A percentile compares a stretch with the other conserved stretches of the same genome.
Evolutionary conservation across 1,284 basidiomycete genomes (phyloP).

Genomic region (Singerocomus rubriflavus): DNA sequence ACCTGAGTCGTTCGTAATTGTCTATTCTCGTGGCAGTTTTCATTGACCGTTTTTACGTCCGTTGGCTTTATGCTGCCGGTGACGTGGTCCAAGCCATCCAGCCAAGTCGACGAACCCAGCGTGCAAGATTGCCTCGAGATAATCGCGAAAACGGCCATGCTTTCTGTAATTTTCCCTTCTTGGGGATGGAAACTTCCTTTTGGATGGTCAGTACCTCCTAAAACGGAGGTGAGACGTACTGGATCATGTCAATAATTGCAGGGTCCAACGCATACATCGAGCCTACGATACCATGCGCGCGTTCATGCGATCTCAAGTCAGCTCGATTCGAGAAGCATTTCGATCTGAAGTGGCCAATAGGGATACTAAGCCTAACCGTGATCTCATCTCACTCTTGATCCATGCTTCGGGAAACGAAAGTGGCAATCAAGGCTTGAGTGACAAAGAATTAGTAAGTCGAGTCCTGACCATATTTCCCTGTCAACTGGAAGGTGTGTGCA

Average conservation of each 20-base stretch:
- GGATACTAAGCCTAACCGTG: constrained; percentile 21
- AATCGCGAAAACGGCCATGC: constrained; percentile 32
- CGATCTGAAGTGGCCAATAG: constrained; percentile 14
- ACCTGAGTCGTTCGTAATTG: background rate
- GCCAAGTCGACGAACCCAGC: constrained; percentile 39
- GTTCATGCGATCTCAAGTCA: constrained; percentile 43
- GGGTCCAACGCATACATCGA: constrained; percentile 22
- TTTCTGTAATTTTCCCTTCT: constrained; percentile 33
- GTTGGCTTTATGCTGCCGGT: constrained; percentile 52
- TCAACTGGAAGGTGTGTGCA: background rate
- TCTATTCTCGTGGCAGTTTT: constrained; percentile 32
- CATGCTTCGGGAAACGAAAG: constrained; percentile 44
- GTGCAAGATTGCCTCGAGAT: constrained; percentile 43
- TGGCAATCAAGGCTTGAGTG: constrained; percentile 42
- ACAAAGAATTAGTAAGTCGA: constrained; percentile 44
- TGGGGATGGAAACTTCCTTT: constrained; percentile 1
- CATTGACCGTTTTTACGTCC: constrained; percentile 46
- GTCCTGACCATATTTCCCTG: background rate
- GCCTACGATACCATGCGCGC: constrained; percentile 27
- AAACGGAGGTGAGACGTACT: constrained; percentile 20
- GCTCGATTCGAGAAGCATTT: constrained; percentile 37
- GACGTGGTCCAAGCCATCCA: constrained; percentile 37
- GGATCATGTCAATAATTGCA: constrained; percentile 21
- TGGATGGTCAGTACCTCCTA: background rate
- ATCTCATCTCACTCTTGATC: constrained; percentile 50